Percentiles rank a stretch among this genome's conserved stretches.
Conservation (phyloP, 768 basidiomycete genomes). For the Fistulinella prunicolor region DNA sequence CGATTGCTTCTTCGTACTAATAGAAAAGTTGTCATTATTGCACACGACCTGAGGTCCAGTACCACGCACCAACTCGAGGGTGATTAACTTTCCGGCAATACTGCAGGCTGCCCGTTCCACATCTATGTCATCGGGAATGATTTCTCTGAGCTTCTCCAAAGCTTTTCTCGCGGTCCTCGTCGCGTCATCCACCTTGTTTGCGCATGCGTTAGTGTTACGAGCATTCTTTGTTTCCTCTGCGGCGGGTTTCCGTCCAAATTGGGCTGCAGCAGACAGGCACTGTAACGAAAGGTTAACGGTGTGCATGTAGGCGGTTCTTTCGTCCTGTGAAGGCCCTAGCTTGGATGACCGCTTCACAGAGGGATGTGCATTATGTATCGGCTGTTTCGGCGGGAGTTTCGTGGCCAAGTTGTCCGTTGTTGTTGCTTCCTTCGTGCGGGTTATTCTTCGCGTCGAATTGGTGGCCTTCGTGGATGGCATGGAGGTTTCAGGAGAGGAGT, state of each 20-base stretch:
- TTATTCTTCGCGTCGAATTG: constrained; percentile 8
- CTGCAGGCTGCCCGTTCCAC: constrained; percentile 73
- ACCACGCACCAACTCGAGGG: constrained; percentile 65
- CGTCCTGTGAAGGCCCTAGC: too few species aligned
- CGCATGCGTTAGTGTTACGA: constrained; percentile 20
- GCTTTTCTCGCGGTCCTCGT: constrained; percentile 39
- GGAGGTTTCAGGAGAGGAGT: neutral
- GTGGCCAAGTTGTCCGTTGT: neutral
- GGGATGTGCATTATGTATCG: constrained; percentile 25
- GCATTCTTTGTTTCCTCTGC: constrained; percentile 25
- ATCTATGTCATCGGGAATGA: constrained; percentile 51
- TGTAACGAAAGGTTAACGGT: constrained; percentile 63
- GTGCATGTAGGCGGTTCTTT: constrained; percentile 52
- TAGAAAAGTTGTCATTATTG: neutral
- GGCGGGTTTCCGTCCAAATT: constrained; percentile 58
- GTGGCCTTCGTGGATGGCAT: constrained; percentile 14
- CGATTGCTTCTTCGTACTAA: constrained; percentile 55
- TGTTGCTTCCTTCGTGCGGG: constrained; percentile 11
- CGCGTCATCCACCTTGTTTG: constrained; percentile 35
- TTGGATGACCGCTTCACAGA: constrained; percentile 24
- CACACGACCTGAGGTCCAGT: neutral
- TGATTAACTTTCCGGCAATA: constrained; percentile 62
- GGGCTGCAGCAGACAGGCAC: constrained; percentile 46
- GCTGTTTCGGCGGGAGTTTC: constrained; percentile 27
- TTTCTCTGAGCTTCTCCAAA: constrained; percentile 44